These are phyloP conservation scores for Cordyceps militaris DNA, from an alignment of 2,329 filamentous ascomycete genomes.

Conservation along the genomic window DNA sequence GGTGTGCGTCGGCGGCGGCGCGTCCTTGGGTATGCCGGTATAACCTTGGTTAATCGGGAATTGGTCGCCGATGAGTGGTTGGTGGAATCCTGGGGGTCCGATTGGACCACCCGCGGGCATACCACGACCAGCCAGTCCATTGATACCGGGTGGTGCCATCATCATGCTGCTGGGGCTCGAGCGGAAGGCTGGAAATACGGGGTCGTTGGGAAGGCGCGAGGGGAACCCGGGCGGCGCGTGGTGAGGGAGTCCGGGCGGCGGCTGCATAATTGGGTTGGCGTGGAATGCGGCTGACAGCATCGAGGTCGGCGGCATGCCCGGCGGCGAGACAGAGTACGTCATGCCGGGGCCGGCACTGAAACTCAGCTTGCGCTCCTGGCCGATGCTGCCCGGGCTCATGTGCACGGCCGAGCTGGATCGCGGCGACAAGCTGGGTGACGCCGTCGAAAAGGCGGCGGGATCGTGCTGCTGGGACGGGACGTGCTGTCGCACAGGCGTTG, in stretches of 20 bases:
- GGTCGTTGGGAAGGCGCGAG: conserved; percentile 49
- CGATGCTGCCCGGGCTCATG: conserved; percentile 56
- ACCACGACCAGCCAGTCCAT: conserved; percentile 35
- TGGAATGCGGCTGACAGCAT: conserved; percentile 40
- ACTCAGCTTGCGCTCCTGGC: conserved; percentile 58
- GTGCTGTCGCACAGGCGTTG: conserved; percentile 69
- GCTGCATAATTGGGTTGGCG: conserved; percentile 48
- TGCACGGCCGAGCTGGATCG: conserved; percentile 57
- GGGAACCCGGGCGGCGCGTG: conserved; percentile 43
- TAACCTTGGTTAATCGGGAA: conserved; percentile 27
- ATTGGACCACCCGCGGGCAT: conserved; percentile 33
- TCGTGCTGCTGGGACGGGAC: conserved; percentile 67
- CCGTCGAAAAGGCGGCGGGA: conserved; percentile 59
- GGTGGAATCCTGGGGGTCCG: conserved; percentile 30
- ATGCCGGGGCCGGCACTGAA: conserved; percentile 23
- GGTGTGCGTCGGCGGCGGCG: conserved; percentile 51
- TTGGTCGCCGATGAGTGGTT: conserved; percentile 26
- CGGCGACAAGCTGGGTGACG: conserved; percentile 56
- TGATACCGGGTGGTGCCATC: conserved; percentile 46
- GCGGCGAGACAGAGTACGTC: conserved; percentile 50
- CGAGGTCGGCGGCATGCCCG: conserved; percentile 28
- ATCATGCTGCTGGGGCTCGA: conserved; percentile 37
- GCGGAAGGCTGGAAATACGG: conserved; percentile 41
- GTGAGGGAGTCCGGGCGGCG: conserved; percentile 31
- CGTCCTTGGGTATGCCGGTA: conserved; percentile 26